Percentiles rank a stretch among this genome's conserved stretches.
Conservation (phyloP, 148 eudicot genomes). For the Rhododendron ferrugineum region DNA sequence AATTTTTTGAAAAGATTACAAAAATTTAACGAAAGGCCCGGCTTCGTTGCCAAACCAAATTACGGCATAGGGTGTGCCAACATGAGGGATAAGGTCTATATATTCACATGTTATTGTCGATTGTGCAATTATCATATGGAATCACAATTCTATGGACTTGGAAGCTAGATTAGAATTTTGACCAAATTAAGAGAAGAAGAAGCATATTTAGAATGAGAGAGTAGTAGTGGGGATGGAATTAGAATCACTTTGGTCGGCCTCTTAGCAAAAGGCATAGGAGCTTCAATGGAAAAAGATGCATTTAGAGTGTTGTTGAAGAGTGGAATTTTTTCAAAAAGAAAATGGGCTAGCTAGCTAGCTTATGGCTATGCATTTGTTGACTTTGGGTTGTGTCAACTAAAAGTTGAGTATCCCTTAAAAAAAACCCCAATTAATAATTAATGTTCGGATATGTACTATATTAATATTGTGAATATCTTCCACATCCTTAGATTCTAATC, state of each 20-base stretch:
- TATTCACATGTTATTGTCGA: not conserved
- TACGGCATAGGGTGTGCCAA: not conserved
- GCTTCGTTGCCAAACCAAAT: not conserved
- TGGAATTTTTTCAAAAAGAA: slow-evolving; percentile 1
- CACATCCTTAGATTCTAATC: not conserved
- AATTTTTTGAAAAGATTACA: too few relatives aligned
- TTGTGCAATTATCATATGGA: not conserved
- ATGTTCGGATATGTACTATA: not conserved
- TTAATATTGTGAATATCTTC: not conserved
- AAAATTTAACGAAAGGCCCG: too few relatives aligned
- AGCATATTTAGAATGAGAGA: slow-evolving; percentile 14
- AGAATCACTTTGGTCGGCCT: slow-evolving; percentile 66
- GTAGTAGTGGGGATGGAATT: slow-evolving; percentile 35
- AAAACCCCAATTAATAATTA: not conserved
- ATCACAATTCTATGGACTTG: not conserved
- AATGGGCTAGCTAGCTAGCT: too few relatives aligned
- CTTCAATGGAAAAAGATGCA: slow-evolving; percentile 9
- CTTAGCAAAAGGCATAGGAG: slow-evolving; percentile 30
- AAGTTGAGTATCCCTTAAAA: not conserved
- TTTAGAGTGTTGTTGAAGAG: slow-evolving; percentile 40
- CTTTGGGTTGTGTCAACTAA: slow-evolving; percentile 3
- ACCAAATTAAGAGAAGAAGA: slow-evolving; percentile 1
- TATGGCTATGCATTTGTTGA: slow-evolving; percentile 3
- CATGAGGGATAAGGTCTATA: not conserved
- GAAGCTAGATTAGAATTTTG: slow-evolving; percentile 7